Base-by-base conservation (phyloP, 441 rosid species). In the Hura crepitans region DNA sequence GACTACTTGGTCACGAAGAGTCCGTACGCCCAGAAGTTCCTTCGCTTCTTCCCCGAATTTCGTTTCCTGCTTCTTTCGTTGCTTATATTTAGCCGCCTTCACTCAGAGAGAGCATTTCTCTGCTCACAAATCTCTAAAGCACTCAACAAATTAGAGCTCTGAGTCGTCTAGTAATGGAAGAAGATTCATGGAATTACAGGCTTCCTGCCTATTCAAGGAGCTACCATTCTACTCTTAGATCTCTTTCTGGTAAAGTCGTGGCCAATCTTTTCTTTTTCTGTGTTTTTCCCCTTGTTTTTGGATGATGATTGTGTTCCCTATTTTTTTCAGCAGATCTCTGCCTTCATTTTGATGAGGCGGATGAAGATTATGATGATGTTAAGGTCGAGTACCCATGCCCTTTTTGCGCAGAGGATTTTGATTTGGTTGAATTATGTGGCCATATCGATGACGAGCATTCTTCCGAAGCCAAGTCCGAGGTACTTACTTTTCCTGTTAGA, bases 391-490 rank as follows among this genome's bases (percentile, higher is more conserved):
- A 81, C 75, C 76, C 85, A 1, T 91, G 97, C 60, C 93, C 97
- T 0, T 89, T 85, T 72, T 91, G 93, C 37, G 76, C 75, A 12
- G 96, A 89, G 69, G 92, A 89, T 74, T 86, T 86, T 75, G 93
- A 91, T 78, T 81, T 91, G 67, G 84, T 91, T 70, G 97, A 86
- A 4, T 84, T 91, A 51, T 91, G 87, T 80, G 79, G 81, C 68
- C 97, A 91, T 53, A 82, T 89, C 70, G 93, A 86, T 22, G 96
- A 86, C 53, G 85, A 89, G 14, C 96, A 91, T 82, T 87, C 90
- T 27, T 72, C 79, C 4, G 97, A 87, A 70, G 82, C 84, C 27
- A 83, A 80, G 64, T 79, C 78, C 6, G 96, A 86, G 91, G 97
- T 92, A 85, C 31, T 63, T 33, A 9, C 59, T 65, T 62, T 63